Evolutionary conservation across 2,329 filamentous ascomycete species (phyloP).

Genomic region (Fusarium bulbicola): DNA sequence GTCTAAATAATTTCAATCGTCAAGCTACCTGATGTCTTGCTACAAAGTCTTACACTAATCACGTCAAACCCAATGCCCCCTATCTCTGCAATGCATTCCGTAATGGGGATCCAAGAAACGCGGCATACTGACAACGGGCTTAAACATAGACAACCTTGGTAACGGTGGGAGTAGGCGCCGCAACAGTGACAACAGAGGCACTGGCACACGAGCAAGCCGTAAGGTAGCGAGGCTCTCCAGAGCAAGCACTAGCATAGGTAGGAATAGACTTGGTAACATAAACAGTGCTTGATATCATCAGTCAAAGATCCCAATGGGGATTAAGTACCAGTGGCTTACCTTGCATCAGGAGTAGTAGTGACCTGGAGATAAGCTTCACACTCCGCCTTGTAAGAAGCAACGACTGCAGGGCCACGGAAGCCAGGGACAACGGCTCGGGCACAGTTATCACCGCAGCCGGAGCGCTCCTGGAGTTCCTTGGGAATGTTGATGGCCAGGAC

Average conservation of each 20-base stretch:
- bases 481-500: conserved; percentile 24
- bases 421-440: conserved; percentile 32
- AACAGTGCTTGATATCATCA: conserved; percentile 21
- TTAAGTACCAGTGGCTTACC: background rate
- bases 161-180: conserved; percentile 27
- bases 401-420: conserved; percentile 9
- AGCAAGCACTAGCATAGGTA: conserved; percentile 36
- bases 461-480: conserved; percentile 22
- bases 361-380: conserved; percentile 31
- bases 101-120: background rate
- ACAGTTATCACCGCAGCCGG: conserved; percentile 32
- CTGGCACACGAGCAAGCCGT: conserved; percentile 34
- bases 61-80: no score
- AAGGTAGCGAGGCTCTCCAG: conserved; percentile 29
- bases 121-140: no score
- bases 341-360: conserved; percentile 28
- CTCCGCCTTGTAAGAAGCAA: conserved; percentile 26
- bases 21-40: background rate
- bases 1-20: background rate
- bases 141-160: conserved; percentile 26
- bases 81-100: background rate
- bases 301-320: background rate
- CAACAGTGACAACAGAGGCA: conserved; percentile 23
- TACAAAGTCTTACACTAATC: background rate
- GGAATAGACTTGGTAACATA: conserved; percentile 33